Conservation (phyloP, 768 basidiomycete species). For the Rhizopogon roseolus region DNA sequence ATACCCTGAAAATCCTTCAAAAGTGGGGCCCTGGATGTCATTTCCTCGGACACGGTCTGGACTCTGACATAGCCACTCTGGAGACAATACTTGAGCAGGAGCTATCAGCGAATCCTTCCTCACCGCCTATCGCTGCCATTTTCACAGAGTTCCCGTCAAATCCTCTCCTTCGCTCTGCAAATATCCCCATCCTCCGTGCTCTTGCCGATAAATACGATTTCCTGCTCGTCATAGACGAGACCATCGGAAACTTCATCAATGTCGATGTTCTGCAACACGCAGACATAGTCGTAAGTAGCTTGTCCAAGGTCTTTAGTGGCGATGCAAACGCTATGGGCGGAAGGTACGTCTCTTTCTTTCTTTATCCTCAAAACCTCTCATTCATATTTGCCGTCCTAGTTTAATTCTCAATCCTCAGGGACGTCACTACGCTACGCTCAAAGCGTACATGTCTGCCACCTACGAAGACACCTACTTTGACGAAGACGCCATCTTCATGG, state of each 20-base stretch:
- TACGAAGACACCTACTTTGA: slow-evolving; percentile 88
- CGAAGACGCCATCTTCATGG: slow-evolving; percentile 95
- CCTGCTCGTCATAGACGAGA: slow-evolving; percentile 88
- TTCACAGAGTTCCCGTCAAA: slow-evolving; percentile 97
- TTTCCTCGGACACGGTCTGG: slow-evolving; percentile 80
- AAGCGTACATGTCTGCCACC: slow-evolving; percentile 44
- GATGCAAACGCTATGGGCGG: slow-evolving; percentile 97
- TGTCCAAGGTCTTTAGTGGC: slow-evolving; percentile 94
- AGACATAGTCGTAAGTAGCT: slow-evolving; percentile 87
- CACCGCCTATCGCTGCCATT: slow-evolving; percentile 68
- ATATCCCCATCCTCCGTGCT: slow-evolving; percentile 66
- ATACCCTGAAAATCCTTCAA: slow-evolving; percentile 88
- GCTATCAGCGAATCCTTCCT: slow-evolving; percentile 27
- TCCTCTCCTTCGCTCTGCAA: slow-evolving; percentile 82
- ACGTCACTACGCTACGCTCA: slow-evolving; percentile 64
- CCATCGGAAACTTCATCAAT: slow-evolving; percentile 91
- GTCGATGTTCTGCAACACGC: slow-evolving; percentile 84
- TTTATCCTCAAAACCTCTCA: neutral
- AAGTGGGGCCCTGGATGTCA: slow-evolving; percentile 96
- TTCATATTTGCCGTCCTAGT: slow-evolving; percentile 34
- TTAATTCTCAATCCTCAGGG: slow-evolving; percentile 82
- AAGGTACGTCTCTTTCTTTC: slow-evolving; percentile 49
- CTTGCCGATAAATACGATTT: slow-evolving; percentile 89
- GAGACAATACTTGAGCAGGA: slow-evolving; percentile 55
- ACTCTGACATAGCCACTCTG: slow-evolving; percentile 70